Percentiles rank a stretch among this genome's conserved stretches.
Evolutionary conservation across 768 basidiomycete genomes (phyloP).

Genomic region (Amanita phalloides): DNA sequence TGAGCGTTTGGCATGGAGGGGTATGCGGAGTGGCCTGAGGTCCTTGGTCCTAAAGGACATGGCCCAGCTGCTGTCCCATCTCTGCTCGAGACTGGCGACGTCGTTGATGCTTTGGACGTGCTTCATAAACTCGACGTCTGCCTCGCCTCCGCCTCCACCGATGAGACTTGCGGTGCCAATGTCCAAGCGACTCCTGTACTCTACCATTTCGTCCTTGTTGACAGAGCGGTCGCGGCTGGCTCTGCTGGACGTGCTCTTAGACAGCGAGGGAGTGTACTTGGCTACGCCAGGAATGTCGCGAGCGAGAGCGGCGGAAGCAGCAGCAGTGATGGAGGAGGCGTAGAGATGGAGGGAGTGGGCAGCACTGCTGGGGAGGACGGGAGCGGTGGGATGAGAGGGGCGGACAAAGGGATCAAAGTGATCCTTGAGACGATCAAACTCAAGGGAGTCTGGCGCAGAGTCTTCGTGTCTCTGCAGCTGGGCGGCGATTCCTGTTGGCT

Average conservation of each 20-base stretch:
- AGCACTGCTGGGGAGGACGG: conserved; percentile 34
- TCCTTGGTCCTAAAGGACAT: conserved; percentile 63
- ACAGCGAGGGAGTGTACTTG: conserved; percentile 57
- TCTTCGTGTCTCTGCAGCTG: conserved; percentile 90
- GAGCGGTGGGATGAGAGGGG: conserved; percentile 57
- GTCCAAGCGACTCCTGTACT: conserved; percentile 67
- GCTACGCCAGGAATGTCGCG: conserved; percentile 78
- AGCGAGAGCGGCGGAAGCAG: conserved; percentile 80
- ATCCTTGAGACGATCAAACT: conserved; percentile 92
- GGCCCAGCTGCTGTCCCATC: conserved; percentile 78
- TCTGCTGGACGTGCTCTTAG: conserved; percentile 32
- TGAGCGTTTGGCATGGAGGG: conserved; percentile 85
- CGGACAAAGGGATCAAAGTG: conserved; percentile 95
- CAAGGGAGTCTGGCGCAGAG: conserved; percentile 70
- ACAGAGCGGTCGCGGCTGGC: conserved; percentile 48
- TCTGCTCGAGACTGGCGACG: conserved; percentile 63
- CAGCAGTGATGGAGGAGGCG: conserved; percentile 76
- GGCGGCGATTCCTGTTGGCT: conserved; percentile 90
- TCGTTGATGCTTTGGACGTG: conserved; percentile 50
- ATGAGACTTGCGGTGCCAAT: conserved; percentile 41
- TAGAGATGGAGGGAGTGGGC: conserved; percentile 65
- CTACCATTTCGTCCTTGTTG: conserved; percentile 69
- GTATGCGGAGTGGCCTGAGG: conserved; percentile 81
- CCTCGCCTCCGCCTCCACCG: conserved; percentile 52
- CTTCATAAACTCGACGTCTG: conserved; percentile 61